phyloP scores from a whole-genome alignment of 352 stramenopile species.

The Peronospora belbahrii region DNA sequence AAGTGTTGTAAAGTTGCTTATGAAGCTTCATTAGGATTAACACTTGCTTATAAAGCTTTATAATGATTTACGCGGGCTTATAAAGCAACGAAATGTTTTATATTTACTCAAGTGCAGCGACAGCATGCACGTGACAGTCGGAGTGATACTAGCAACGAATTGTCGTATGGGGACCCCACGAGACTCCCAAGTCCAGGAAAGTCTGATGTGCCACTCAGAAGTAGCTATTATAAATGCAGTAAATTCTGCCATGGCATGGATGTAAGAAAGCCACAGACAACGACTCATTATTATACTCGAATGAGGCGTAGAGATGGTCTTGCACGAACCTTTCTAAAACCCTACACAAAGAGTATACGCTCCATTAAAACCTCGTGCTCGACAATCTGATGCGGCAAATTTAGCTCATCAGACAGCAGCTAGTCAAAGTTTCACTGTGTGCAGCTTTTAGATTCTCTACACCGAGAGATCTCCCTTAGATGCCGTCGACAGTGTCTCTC shows the following conservation, averaged over 20 bases:
- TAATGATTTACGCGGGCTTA: no score
- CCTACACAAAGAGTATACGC: conserved; percentile 46
- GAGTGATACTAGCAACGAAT: conserved; percentile 83
- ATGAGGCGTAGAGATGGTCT: conserved; percentile 46
- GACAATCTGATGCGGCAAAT: conserved; percentile 51
- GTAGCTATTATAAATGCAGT: conserved; percentile 71
- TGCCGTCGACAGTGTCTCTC: background rate
- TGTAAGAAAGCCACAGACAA: conserved; percentile 61
- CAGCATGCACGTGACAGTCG: conserved; percentile 57
- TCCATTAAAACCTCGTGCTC: conserved; percentile 65
- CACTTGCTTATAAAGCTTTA: no score
- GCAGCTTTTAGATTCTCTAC: conserved; percentile 88
- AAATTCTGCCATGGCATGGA: conserved; percentile 70
- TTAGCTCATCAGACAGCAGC: conserved; percentile 25
- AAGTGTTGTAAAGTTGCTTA: no score
- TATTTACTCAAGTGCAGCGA: no score
- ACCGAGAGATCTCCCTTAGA: conserved; percentile 11
- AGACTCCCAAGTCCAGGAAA: conserved; percentile 87
- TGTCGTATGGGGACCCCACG: conserved; percentile 92
- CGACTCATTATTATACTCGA: conserved; percentile 48
- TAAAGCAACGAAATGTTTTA: no score
- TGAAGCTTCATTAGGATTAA: no score
- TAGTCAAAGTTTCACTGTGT: conserved; percentile 24
- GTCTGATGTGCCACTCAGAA: conserved; percentile 66
- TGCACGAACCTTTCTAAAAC: conserved; percentile 66